These are phyloP conservation scores for Ormosia semicastrata DNA, from an alignment of 306 rosid genomes.

Conservation along the genomic window DNA sequence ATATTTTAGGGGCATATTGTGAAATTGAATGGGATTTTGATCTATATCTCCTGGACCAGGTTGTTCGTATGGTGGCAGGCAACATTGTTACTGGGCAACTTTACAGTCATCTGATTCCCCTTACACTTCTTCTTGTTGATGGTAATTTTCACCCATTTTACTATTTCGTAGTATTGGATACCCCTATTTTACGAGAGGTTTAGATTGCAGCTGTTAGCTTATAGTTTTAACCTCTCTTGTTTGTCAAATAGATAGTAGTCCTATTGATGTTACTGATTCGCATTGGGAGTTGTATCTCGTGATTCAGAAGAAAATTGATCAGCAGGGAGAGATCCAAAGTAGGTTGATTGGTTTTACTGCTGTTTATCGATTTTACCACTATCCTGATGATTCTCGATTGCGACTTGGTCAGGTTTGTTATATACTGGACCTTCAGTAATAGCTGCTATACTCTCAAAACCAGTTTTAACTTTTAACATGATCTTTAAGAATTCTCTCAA, in stretches of 20 bases:
- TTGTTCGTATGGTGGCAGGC: slow-evolving; percentile 73
- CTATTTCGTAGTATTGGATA: neutral
- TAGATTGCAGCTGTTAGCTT: neutral
- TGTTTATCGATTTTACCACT: slow-evolving; percentile 84
- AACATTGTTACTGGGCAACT: slow-evolving; percentile 75
- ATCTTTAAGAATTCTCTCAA: neutral
- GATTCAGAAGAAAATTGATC: slow-evolving; percentile 54
- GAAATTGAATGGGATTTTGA: slow-evolving; percentile 23
- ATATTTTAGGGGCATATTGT: neutral
- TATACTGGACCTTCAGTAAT: slow-evolving; percentile 8
- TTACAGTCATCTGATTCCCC: slow-evolving; percentile 79
- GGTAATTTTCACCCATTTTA: slow-evolving; percentile 44
- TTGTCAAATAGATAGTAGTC: slow-evolving; percentile 71
- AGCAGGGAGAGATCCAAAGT: slow-evolving; percentile 47
- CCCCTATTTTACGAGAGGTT: neutral
- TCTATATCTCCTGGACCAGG: slow-evolving; percentile 46
- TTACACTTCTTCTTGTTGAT: slow-evolving; percentile 88
- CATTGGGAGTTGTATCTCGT: slow-evolving; percentile 87
- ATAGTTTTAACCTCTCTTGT: neutral
- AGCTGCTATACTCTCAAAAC: neutral
- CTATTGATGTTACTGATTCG: slow-evolving; percentile 81
- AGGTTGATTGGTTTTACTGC: slow-evolving; percentile 82
- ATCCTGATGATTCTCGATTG: slow-evolving; percentile 74
- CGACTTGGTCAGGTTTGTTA: slow-evolving; percentile 78
- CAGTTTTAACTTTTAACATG: slow-evolving; percentile 9